phyloP scores from a whole-genome alignment of 1,284 basidiomycete species.

The Puccinia brachypodii region DNA sequence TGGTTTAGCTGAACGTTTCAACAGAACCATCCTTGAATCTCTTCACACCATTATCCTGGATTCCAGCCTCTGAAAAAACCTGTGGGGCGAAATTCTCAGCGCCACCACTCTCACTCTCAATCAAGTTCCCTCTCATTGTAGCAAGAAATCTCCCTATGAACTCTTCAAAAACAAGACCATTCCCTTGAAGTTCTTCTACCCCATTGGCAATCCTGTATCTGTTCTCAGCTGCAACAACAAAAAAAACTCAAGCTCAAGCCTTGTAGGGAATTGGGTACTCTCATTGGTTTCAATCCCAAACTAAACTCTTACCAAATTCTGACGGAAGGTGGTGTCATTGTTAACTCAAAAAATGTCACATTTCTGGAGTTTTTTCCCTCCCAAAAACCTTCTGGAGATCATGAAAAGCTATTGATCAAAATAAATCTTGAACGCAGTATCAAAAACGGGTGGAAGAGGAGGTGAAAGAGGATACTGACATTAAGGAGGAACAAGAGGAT shows the following conservation, averaged over 20 bases:
- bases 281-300: not conserved
- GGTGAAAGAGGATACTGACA: too few species aligned
- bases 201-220: not conserved
- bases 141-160: slow-evolving; percentile 4
- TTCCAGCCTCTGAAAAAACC: not conserved
- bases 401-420: not conserved
- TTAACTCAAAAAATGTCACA: slow-evolving; percentile 1
- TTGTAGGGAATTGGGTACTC: not conserved
- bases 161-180: not conserved
- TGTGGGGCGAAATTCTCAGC: not conserved
- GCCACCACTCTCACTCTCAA: not conserved
- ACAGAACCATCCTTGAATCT: not conserved
- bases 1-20: slow-evolving; percentile 1
- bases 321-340: not conserved
- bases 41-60: not conserved
- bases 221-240: not conserved
- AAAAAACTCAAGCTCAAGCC: not conserved
- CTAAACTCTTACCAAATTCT: not conserved
- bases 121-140: not conserved
- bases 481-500: not conserved
- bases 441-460: not conserved
- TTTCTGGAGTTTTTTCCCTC: not conserved
- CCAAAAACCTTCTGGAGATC: not conserved
- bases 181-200: not conserved
- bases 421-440: too few species aligned